These are phyloP conservation scores for Prunus armeniaca DNA, from an alignment of 306 rosid genomes.

Conservation along the genomic window DNA sequence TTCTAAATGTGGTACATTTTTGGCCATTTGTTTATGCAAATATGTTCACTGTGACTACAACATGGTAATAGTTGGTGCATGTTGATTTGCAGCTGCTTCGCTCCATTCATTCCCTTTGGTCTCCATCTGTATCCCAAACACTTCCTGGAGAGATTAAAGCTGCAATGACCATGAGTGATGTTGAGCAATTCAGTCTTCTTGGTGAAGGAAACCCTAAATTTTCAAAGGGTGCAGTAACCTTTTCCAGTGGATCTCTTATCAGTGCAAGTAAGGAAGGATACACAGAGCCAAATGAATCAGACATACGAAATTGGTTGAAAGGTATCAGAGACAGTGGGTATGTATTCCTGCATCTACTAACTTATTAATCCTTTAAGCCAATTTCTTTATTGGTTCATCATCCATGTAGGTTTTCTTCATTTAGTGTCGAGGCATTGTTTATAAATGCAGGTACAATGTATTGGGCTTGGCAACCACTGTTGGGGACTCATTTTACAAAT, in stretches of 20 bases:
- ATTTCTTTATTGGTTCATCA: slow-evolving; percentile 6
- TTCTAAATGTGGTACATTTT: slow-evolving; percentile 16
- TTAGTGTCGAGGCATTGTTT: slow-evolving; percentile 21
- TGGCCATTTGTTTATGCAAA: slow-evolving; percentile 3
- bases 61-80: not conserved
- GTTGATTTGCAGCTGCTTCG: slow-evolving; percentile 76
- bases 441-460: slow-evolving; percentile 66
- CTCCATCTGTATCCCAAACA: slow-evolving; percentile 61
- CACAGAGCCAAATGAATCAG: slow-evolving; percentile 62
- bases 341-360: slow-evolving; percentile 18
- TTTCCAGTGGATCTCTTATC: slow-evolving; percentile 47
- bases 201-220: slow-evolving; percentile 87
- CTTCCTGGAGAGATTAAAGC: slow-evolving; percentile 80
- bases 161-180: slow-evolving; percentile 83
- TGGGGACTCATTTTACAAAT: slow-evolving; percentile 79
- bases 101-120: slow-evolving; percentile 84
- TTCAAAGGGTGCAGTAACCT: slow-evolving; percentile 45
- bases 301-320: slow-evolving; percentile 89
- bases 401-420: slow-evolving; percentile 4
- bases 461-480: slow-evolving; percentile 86
- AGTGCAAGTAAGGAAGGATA: slow-evolving; percentile 61
- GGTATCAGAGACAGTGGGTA: slow-evolving; percentile 97
- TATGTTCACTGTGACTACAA: not conserved
- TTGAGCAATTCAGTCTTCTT: slow-evolving; percentile 76
- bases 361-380: not conserved